Base-by-base conservation (phyloP, 2,329 filamentous ascomycete species). In the Capronia coronata region DNA sequence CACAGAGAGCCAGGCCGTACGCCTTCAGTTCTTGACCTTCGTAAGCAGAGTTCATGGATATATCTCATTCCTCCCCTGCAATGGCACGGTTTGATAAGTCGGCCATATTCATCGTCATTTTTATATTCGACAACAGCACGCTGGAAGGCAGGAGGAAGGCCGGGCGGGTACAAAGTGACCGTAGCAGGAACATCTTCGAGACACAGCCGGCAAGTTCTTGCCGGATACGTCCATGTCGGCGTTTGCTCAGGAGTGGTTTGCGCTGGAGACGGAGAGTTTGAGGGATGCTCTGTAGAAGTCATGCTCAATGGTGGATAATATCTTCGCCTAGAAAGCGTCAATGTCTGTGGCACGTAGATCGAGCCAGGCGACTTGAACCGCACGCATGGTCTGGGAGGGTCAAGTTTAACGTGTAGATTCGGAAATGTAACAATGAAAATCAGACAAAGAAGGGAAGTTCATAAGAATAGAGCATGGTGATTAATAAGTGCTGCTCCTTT, bases 11-110 rank as follows among this genome's bases (percentile, higher is more conserved):
- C 55, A 2, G 52, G 46, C 10, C 56, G 43, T 0, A 86, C 84
- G 63, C 88, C 81, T 37, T 86, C 78, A 55, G 83, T 77, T 59
- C 93, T 80, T 88, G 90, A 97, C 9, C 79, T 75, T 62, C 86
- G 80, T 42, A 98, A 75, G 64, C 93, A 98, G 23, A 82, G 85
- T 67, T 96, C 88, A 67, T 98, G 93, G 19, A 97, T 89, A 68
- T 94, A 96, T 70, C 87, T 87, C 60, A 91, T 87, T 32, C 86
- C 87, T 45, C 93, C 93, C 71, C 87, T 94, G 76, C 93, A 98
- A 69, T 84, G 82, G 75, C 93, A 98, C 29, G 93, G 93, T 46
- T 86, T 85, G 60, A 97, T 78, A 22, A 98, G 74, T 43, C 88
- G 83, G 32, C 87, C 87, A 23, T 84, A 77, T 57, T 60, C 57